Percentiles rank a stretch among this genome's conserved stretches.
Conservation (phyloP, 495 filamentous ascomycete species). For the Trichocladium antarcticum region DNA sequence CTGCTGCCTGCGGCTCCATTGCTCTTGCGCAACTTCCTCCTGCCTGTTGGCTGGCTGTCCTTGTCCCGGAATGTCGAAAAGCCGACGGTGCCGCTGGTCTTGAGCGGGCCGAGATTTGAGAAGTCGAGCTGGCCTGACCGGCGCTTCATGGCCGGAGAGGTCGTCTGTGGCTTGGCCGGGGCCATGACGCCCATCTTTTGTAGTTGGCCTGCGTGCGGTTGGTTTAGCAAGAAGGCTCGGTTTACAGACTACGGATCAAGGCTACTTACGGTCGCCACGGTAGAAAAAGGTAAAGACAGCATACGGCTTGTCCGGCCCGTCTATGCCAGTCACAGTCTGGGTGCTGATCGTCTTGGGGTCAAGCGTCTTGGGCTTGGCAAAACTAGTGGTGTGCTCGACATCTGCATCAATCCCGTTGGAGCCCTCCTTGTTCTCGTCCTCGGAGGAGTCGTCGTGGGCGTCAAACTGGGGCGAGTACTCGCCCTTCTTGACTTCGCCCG, state of each 20-base stretch:
- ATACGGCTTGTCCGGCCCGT: conserved; percentile 88
- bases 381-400: conserved; percentile 95
- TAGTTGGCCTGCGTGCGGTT: conserved; percentile 61
- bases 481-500: conserved; percentile 90
- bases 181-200: conserved; percentile 84
- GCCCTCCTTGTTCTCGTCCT: conserved; percentile 37
- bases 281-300: conserved; percentile 98
- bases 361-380: conserved; percentile 92
- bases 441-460: conserved; percentile 86
- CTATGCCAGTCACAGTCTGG: conserved; percentile 97
- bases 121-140: conserved; percentile 73
- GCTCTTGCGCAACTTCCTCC: conserved; percentile 46
- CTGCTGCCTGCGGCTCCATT: conserved; percentile 32
- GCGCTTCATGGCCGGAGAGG: conserved; percentile 51
- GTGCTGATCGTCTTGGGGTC: conserved; percentile 97
- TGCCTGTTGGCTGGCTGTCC: conserved; percentile 36
- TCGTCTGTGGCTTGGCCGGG: conserved; percentile 46
- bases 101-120: conserved; percentile 70
- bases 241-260: not conserved
- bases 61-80: conserved; percentile 81
- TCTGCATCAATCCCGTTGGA: conserved; percentile 46
- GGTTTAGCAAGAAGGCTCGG: conserved; percentile 9
- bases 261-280: conserved; percentile 74
- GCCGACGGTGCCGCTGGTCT: conserved; percentile 71
- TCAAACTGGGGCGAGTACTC: conserved; percentile 98